phyloP scores from a whole-genome alignment of 768 basidiomycete species.

The Gelatoporia subvermispora region DNA sequence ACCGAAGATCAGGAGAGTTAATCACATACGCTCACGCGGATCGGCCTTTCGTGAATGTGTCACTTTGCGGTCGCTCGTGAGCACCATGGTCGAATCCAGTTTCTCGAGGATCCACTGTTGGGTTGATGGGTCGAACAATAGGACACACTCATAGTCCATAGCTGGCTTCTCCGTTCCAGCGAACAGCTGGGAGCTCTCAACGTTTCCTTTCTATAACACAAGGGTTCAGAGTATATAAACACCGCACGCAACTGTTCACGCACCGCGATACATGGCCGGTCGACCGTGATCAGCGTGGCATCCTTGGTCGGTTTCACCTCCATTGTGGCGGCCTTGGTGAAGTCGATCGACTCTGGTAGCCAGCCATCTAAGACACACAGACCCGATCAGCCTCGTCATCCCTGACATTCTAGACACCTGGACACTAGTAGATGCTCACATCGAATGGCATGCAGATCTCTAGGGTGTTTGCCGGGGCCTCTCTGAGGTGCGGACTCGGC shows the following conservation, averaged over 20 bases:
- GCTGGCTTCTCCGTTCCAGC: constrained; percentile 52
- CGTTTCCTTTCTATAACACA: constrained; percentile 12
- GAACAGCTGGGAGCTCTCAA: constrained; percentile 48
- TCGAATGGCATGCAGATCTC: constrained; percentile 73
- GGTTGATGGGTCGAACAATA: constrained; percentile 56
- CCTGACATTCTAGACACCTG: neutral
- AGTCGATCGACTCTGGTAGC: constrained; percentile 68
- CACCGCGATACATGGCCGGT: constrained; percentile 66
- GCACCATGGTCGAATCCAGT: constrained; percentile 57
- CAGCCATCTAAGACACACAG: constrained; percentile 54
- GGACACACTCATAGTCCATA: constrained; percentile 70
- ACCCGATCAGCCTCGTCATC: neutral
- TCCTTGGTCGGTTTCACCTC: constrained; percentile 55
- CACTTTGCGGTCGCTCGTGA: constrained; percentile 48
- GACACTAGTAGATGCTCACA: constrained; percentile 40
- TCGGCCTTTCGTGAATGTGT: constrained; percentile 20
- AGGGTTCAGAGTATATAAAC: neutral
- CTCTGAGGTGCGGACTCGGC: constrained; percentile 31
- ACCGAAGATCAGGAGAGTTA: constrained; percentile 13
- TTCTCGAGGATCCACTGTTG: constrained; percentile 43
- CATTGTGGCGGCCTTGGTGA: constrained; percentile 58
- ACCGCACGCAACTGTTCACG: constrained; percentile 11
- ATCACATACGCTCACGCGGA: constrained; percentile 23
- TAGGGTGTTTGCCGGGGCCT: constrained; percentile 43
- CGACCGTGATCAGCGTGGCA: constrained; percentile 48